Conservation (phyloP, 2,329 filamentous ascomycete genomes). For the Fusarium sp. region DNA sequence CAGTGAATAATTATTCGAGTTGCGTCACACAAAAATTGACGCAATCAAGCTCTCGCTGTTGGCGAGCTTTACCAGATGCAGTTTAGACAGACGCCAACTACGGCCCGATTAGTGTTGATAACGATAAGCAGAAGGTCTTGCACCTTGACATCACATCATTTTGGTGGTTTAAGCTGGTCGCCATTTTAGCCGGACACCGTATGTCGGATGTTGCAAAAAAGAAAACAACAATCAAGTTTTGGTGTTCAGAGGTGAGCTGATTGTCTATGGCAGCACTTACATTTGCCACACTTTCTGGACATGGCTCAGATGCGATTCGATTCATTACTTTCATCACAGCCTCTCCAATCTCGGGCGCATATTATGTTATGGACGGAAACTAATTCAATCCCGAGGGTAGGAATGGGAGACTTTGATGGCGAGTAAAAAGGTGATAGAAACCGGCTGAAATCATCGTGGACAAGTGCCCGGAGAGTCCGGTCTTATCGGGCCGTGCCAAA, state of each 20-base stretch:
- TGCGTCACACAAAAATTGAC: constrained; percentile 40
- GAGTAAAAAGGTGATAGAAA: not conserved
- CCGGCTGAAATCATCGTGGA: not conserved
- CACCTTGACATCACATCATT: constrained; percentile 24
- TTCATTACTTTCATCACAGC: too few relatives aligned
- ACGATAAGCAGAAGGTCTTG: not conserved
- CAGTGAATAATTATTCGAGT: not conserved
- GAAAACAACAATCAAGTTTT: too few relatives aligned
- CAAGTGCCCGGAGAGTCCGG: not conserved
- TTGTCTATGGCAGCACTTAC: too few relatives aligned
- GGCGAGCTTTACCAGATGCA: constrained; percentile 2
- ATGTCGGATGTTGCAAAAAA: too few relatives aligned
- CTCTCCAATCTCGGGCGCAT: too few relatives aligned
- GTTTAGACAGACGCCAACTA: constrained; percentile 1
- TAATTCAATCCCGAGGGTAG: rapidly evolving
- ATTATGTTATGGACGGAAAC: too few relatives aligned
- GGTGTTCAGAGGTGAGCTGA: too few relatives aligned
- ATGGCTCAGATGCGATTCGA: too few relatives aligned
- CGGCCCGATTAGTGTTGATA: constrained; percentile 31
- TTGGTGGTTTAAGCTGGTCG: not conserved
- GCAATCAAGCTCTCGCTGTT: constrained; percentile 19
- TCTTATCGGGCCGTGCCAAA: constrained; percentile 9
- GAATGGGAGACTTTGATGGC: not conserved
- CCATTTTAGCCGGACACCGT: not conserved
- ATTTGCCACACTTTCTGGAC: too few relatives aligned